Percentiles rank a stretch among this genome's conserved stretches.
Conservation (phyloP, 768 basidiomycete genomes). For the Amanita thiersii region DNA sequence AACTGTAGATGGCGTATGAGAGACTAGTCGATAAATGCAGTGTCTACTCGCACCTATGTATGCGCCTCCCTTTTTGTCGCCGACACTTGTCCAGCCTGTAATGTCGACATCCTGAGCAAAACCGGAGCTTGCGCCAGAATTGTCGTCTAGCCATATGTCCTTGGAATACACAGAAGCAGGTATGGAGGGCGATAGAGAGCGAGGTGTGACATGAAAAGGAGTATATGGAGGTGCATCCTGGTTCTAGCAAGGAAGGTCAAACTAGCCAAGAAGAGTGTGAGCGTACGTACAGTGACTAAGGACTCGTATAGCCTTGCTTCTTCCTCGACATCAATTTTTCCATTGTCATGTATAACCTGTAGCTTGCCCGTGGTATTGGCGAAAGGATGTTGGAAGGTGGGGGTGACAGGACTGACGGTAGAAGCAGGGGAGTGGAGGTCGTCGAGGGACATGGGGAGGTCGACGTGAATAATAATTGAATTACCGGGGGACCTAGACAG, state of each 20-base stretch:
- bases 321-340: conserved; percentile 58
- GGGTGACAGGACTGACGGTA: neutral
- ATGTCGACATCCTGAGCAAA: conserved; percentile 64
- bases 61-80: conserved; percentile 53
- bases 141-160: conserved; percentile 66
- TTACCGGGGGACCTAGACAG: neutral
- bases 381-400: conserved; percentile 30
- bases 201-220: conserved; percentile 8
- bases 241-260: conserved; percentile 7
- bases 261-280: conserved; percentile 1
- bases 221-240: conserved; percentile 15
- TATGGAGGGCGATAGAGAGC: conserved; percentile 20
- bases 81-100: conserved; percentile 65
- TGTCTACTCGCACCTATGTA: conserved; percentile 45
- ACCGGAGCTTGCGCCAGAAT: conserved; percentile 39
- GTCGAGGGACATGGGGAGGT: neutral
- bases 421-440: conserved; percentile 1
- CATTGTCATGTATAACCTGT: conserved; percentile 37
- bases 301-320: conserved; percentile 62
- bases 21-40: neutral
- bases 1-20: conserved; percentile 26
- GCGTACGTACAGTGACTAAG: conserved; percentile 36
- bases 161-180: conserved; percentile 53
- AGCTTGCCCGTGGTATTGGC: conserved; percentile 37
- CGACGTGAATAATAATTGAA: neutral